Evolutionary conservation across 2,329 filamentous ascomycete species (phyloP), one percentile per base, ranked within the genome.

Genomic region (Colletotrichum orbiculare): DNA sequence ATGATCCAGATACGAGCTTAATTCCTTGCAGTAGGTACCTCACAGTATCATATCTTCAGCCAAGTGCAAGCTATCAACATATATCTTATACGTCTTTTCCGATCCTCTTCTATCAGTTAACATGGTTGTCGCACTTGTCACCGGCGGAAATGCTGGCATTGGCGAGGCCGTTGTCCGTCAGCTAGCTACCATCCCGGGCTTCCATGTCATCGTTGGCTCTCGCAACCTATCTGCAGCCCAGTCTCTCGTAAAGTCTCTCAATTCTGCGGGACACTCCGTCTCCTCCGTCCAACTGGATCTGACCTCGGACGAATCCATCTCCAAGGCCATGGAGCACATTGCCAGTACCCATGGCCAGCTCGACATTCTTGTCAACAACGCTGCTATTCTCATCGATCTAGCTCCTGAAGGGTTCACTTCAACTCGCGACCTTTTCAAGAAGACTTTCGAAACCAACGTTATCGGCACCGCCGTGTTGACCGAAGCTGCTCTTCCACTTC

Each of bases 401-500:
- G 33, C 60, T 1, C 45, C 69, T 10, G 50, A 46, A 1, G 45
- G 50, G n/a, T 55, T 70, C 33, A 48, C 47, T 55, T 55, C 67
- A 0, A 70, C 71, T 8, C 73, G 76, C 59, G 73, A 81, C 0
- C 73, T 79, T 0, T 77, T 79, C 65, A 72, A 69, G 8, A 70
- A 75, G 10, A 75, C 75, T 0, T 79, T 83, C 60, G 70, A 74
- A 8, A 74, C 75, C 5, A 84, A 85, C 34, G 71, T 76, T 10
- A 59, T 76, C 6, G 75, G 75, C 9, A 66, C 72, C 4, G 77
- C 70, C 0, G 60, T 64, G 6, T 34, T 79, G 1, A 76, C 72
- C 0, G 69, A 75, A 2, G 69, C 61, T 0, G 60, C 76, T 1
- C 41, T 73, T 2, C 76, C 77, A 0, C 71, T 78, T 10, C 67